These are phyloP conservation scores for Pestalotiopsis fici DNA, from an alignment of 2,329 filamentous ascomycete genomes.

Conservation along the genomic window DNA sequence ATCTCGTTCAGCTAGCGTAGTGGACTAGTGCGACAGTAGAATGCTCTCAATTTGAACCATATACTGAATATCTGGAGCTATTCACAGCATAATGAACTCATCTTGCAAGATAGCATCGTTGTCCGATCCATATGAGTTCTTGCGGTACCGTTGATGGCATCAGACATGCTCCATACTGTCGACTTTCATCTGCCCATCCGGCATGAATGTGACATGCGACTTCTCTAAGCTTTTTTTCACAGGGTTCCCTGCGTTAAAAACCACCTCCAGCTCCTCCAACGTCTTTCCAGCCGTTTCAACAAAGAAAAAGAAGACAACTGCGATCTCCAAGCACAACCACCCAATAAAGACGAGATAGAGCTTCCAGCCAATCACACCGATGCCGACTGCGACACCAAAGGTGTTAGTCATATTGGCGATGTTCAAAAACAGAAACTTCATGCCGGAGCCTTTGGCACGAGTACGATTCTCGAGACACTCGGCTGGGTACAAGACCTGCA, in stretches of 20 bases:
- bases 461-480: constrained; percentile 36
- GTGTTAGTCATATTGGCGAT: constrained; percentile 41
- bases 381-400: constrained; percentile 39
- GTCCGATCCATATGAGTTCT: not conserved
- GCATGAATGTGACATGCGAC: not conserved
- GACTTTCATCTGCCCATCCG: not conserved
- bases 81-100: too few species aligned
- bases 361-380: constrained; percentile 28
- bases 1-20: too few species aligned
- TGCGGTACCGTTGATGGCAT: not conserved
- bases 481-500: constrained; percentile 34
- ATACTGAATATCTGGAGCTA: too few species aligned
- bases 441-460: constrained; percentile 34
- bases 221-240: constrained; percentile 18
- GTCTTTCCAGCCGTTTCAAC: constrained; percentile 11
- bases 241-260: constrained; percentile 9
- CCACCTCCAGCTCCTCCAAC: constrained; percentile 10
- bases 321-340: constrained; percentile 6
- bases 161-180: not conserved
- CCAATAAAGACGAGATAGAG: constrained; percentile 12
- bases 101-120: too few species aligned
- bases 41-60: too few species aligned
- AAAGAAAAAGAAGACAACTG: constrained; percentile 11
- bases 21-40: too few species aligned
- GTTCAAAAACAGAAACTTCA: constrained; percentile 36